A percentile compares a stretch with the other conserved stretches of the same genome.
Evolutionary conservation across 805 yeast genomes (phyloP).

Genomic region (Metschnikowia peoriensis): DNA sequence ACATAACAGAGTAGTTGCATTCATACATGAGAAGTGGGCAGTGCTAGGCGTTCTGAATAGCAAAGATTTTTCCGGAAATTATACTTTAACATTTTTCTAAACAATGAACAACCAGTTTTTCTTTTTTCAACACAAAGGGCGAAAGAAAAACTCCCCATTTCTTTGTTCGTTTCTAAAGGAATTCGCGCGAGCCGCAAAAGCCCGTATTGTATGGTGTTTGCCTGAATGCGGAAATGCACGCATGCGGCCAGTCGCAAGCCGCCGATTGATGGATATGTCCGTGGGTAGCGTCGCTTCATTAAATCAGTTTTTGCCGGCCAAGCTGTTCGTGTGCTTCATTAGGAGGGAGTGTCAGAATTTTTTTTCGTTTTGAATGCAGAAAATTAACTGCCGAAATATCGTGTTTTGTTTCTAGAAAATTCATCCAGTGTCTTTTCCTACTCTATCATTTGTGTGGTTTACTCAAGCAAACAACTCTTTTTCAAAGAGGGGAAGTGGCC

Average conservation of each 20-base stretch:
- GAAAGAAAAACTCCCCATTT: not conserved
- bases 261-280: not conserved
- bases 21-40: not conserved
- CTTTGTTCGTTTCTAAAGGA: not conserved
- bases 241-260: conserved; percentile 2
- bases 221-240: not conserved
- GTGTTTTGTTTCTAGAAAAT: too few relatives aligned
- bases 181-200: not conserved
- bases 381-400: too few relatives aligned
- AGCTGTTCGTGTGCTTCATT: not conserved
- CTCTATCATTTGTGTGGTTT: not conserved
- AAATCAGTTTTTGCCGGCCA: not conserved
- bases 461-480: not conserved
- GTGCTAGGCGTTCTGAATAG: not conserved
- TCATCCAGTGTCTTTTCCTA: too few relatives aligned
- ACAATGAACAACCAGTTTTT: too few relatives aligned
- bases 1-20: not conserved
- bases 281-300: not conserved
- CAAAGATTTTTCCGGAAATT: not conserved
- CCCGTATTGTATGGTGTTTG: not conserved
- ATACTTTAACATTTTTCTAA: not conserved
- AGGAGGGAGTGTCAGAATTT: too few relatives aligned
- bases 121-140: too few relatives aligned
- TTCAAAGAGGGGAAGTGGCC: not conserved
- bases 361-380: too few relatives aligned